These are phyloP conservation scores for Vanderwaltozyma tropicalis DNA, from an alignment of 805 yeast species.

Conservation along the genomic window DNA sequence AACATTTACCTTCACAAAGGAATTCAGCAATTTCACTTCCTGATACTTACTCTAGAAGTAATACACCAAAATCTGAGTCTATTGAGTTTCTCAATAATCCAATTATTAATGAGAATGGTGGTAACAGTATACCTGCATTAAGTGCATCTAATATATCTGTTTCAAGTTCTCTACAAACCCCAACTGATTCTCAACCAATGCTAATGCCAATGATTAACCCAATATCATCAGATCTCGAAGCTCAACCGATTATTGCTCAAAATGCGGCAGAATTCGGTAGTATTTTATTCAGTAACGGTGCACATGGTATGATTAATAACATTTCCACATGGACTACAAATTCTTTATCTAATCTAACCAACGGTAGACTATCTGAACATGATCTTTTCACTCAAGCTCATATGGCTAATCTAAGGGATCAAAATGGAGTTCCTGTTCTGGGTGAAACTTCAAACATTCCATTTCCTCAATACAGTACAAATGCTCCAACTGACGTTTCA, in stretches of 20 bases:
- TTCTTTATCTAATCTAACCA: constrained; percentile 4
- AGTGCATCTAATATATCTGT: constrained; percentile 1
- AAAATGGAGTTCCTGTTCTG: neutral
- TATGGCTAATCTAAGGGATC: neutral
- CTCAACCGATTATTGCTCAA: neutral
- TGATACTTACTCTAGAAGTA: too few relatives aligned
- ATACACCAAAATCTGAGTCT: too few relatives aligned
- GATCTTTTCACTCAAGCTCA: neutral
- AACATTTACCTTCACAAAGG: too few relatives aligned
- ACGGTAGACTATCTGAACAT: neutral
- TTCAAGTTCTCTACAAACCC: neutral
- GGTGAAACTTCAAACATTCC: too few relatives aligned
- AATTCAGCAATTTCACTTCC: too few relatives aligned
- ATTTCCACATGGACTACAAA: constrained; percentile 47
- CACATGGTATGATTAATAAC: constrained; percentile 50
- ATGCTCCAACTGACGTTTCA: neutral
- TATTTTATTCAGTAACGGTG: constrained; percentile 27
- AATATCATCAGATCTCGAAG: neutral
- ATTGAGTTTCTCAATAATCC: too few relatives aligned
- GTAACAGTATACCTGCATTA: too few relatives aligned
- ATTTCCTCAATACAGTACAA: too few relatives aligned
- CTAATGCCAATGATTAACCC: constrained; percentile 1
- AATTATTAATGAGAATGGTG: too few relatives aligned
- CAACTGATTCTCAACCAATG: neutral
- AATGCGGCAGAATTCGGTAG: neutral